Evolutionary conservation across 139 green algal species (phyloP).

Genomic region (Chlamydomonas eustigma): DNA sequence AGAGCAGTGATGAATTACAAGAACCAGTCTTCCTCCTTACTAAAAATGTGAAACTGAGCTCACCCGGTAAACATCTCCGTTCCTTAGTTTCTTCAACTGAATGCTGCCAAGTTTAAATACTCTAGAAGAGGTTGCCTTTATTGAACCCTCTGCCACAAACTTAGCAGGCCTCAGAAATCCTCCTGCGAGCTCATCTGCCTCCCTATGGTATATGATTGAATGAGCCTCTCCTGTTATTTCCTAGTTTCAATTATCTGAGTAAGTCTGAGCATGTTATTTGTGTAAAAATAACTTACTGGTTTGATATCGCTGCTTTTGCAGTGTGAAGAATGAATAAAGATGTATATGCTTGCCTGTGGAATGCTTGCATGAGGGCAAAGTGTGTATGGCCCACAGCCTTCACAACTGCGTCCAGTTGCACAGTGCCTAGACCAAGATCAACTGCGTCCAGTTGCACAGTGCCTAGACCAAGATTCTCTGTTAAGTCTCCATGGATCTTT

Average conservation of each 20-base stretch:
- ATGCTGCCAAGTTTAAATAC: conserved; percentile 52
- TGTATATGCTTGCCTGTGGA: not conserved
- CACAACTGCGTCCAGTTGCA: conserved; percentile 31
- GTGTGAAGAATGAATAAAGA: not conserved
- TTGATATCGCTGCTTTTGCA: not conserved
- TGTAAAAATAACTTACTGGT: no score
- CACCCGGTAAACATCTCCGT: conserved; percentile 67
- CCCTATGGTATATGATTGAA: no score
- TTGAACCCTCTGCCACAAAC: no score
- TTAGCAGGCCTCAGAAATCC: no score
- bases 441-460: conserved; percentile 24
- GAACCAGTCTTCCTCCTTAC: no score
- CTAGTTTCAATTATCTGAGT: no score
- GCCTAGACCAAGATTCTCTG: conserved; percentile 5
- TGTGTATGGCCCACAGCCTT: conserved; percentile 47
- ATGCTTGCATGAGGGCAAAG: conserved; percentile 13
- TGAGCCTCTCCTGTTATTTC: no score
- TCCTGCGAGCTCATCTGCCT: no score
- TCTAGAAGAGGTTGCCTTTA: not conserved
- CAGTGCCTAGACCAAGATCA: not conserved
- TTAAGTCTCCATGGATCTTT: no score
- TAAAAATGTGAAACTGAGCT: no score
- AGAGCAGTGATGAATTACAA: no score
- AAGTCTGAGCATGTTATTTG: no score
- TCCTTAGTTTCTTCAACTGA: conserved; percentile 57